A percentile compares a stretch with the other conserved stretches of the same genome.
Evolutionary conservation across 2,329 filamentous ascomycete genomes (phyloP).

Genomic region (Exophiala lecanii-corni): DNA sequence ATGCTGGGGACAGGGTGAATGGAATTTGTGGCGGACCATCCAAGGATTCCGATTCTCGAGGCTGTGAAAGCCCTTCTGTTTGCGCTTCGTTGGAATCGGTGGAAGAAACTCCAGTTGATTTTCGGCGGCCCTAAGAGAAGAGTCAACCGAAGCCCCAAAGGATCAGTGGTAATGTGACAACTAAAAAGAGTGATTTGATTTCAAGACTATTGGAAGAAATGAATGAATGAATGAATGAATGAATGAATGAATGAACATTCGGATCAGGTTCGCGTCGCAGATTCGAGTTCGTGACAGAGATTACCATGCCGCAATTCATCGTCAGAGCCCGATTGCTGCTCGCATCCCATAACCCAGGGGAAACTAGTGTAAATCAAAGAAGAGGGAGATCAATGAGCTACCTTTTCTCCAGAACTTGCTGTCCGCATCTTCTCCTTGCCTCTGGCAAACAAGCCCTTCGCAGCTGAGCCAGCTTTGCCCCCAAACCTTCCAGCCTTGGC

Average conservation of each 20-base stretch:
- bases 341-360: not conserved
- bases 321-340: too few relatives aligned
- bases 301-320: too few relatives aligned
- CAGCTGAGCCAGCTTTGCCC: slow-evolving; percentile 69
- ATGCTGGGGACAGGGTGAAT: slow-evolving; percentile 15
- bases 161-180: not conserved
- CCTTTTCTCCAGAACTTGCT: slow-evolving; percentile 67
- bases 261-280: too few relatives aligned
- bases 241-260: too few relatives aligned
- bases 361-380: slow-evolving; percentile 7
- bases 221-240: too few relatives aligned
- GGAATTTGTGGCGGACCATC: slow-evolving; percentile 20
- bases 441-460: slow-evolving; percentile 87
- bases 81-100: slow-evolving; percentile 13
- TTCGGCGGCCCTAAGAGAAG: slow-evolving; percentile 22
- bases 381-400: slow-evolving; percentile 65
- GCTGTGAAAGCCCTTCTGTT: slow-evolving; percentile 5
- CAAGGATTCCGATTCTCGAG: slow-evolving; percentile 15
- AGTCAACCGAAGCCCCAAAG: slow-evolving; percentile 19
- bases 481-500: slow-evolving; percentile 71
- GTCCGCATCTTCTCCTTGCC: slow-evolving; percentile 76
- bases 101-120: slow-evolving; percentile 12
- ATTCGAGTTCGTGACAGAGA: too few relatives aligned
- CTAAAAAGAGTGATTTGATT: slow-evolving; percentile 14
- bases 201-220: slow-evolving; percentile 20